phyloP scores from a whole-genome alignment of 805 yeast genomes.

The Metschnikowia drakensbergensis region DNA sequence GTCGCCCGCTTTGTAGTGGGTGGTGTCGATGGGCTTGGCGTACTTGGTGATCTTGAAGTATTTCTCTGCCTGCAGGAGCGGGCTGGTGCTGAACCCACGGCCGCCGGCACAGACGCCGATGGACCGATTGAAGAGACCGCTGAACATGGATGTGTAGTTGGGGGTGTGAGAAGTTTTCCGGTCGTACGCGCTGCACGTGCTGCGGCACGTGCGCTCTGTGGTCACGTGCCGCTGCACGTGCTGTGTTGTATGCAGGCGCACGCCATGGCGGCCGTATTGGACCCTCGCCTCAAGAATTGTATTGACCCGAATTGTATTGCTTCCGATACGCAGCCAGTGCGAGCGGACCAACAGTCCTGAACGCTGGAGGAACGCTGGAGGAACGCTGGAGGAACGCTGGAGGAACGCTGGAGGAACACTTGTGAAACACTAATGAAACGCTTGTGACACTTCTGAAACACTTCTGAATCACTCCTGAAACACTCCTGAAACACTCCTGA shows the following conservation, averaged over 20 bases:
- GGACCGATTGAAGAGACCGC: slow-evolving; percentile 8
- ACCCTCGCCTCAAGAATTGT: too few relatives aligned
- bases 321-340: not conserved
- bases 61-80: slow-evolving; percentile 26
- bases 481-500: not conserved
- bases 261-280: too few relatives aligned
- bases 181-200: not conserved
- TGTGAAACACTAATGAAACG: not conserved
- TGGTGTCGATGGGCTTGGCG: slow-evolving; percentile 35
- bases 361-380: not conserved
- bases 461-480: not conserved
- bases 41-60: slow-evolving; percentile 39
- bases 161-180: slow-evolving; percentile 1
- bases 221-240: not conserved
- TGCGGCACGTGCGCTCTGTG: too few relatives aligned
- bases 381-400: not conserved
- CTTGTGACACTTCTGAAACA: not conserved
- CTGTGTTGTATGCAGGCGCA: not conserved
- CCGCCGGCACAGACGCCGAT: slow-evolving; percentile 1
- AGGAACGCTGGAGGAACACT: not conserved
- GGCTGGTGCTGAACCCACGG: slow-evolving; percentile 6
- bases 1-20: slow-evolving; percentile 36
- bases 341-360: not conserved
- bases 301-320: too few relatives aligned
- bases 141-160: not conserved